Evolutionary conservation across 768 basidiomycete genomes (phyloP).

Genomic region (Calvatia gigantea): DNA sequence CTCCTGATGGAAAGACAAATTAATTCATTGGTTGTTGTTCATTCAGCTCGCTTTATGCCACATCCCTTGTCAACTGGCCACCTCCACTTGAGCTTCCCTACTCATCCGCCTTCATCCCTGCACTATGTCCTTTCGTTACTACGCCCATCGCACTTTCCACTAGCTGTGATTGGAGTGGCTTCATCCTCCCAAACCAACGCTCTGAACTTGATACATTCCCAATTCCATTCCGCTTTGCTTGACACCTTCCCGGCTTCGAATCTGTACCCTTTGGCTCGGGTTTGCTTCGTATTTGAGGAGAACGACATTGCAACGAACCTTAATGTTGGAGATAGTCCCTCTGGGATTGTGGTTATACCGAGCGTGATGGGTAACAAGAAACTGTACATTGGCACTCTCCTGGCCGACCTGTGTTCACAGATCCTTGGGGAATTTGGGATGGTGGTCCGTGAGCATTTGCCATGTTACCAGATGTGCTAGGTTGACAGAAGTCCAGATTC

Average conservation of each 20-base stretch:
- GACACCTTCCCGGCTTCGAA: slow-evolving; percentile 66
- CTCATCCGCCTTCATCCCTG: slow-evolving; percentile 69
- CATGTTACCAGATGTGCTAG: slow-evolving; percentile 4
- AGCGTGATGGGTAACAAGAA: slow-evolving; percentile 85
- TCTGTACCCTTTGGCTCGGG: slow-evolving; percentile 75
- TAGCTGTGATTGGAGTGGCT: slow-evolving; percentile 88
- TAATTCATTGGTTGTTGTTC: slow-evolving; percentile 11
- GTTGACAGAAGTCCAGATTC: slow-evolving; percentile 44
- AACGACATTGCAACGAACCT: slow-evolving; percentile 52
- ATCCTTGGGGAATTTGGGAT: slow-evolving; percentile 83
- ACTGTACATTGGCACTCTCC: slow-evolving; percentile 80
- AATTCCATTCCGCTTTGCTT: slow-evolving; percentile 63
- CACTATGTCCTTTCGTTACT: slow-evolving; percentile 70
- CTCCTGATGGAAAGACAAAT: neutral
- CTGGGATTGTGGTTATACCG: slow-evolving; percentile 76
- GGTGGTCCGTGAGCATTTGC: slow-evolving; percentile 51
- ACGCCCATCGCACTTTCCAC: slow-evolving; percentile 75
- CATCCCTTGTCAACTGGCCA: slow-evolving; percentile 70
- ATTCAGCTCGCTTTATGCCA: slow-evolving; percentile 74
- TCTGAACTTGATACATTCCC: slow-evolving; percentile 48
- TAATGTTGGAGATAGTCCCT: slow-evolving; percentile 51
- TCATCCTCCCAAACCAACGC: slow-evolving; percentile 57
- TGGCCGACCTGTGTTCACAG: slow-evolving; percentile 87
- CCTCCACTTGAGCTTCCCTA: slow-evolving; percentile 76
- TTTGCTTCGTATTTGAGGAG: slow-evolving; percentile 86